phyloP scores from a whole-genome alignment of 2,329 filamentous ascomycete species.

The Arthrobotrys pseudoclavata region DNA sequence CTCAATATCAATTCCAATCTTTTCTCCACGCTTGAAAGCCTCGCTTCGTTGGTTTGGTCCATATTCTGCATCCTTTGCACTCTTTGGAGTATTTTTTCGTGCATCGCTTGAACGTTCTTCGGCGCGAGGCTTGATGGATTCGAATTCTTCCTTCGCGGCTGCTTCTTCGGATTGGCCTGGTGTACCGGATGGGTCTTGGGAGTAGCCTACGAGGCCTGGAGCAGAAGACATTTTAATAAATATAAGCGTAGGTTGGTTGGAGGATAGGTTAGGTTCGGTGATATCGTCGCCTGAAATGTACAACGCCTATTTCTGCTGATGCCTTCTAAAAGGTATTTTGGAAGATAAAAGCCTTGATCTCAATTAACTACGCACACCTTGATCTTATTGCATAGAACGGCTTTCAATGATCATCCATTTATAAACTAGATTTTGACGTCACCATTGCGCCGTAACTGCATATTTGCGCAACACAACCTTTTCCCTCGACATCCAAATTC shows the following conservation, averaged over 20 bases:
- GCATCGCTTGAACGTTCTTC: conserved; percentile 23
- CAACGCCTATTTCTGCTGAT: too few species aligned
- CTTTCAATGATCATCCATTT: too few species aligned
- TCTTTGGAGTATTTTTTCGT: conserved; percentile 14
- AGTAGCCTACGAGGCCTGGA: conserved; percentile 29
- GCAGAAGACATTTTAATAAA: conserved; percentile 13
- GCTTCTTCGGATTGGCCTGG: conserved; percentile 22
- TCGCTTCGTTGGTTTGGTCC: conserved; percentile 31
- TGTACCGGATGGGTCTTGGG: conserved; percentile 16
- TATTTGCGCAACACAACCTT: too few species aligned
- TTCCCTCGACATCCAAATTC: too few species aligned
- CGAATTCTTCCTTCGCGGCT: conserved; percentile 23
- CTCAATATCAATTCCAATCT: background rate
- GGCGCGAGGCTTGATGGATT: conserved; percentile 25
- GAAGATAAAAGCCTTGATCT: too few species aligned
- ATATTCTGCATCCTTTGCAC: conserved; percentile 16
- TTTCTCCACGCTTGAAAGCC: conserved; percentile 16
- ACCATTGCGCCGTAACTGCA: too few species aligned
- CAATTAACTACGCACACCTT: too few species aligned
- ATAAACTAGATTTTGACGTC: too few species aligned
- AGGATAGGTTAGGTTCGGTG: too few species aligned
- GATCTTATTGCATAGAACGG: too few species aligned
- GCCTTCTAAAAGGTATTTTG: too few species aligned
- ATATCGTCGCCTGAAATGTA: too few species aligned
- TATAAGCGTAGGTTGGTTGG: background rate